phyloP scores from a whole-genome alignment of 2,329 filamentous ascomycete species.

The Myriosclerotinia curreyana region DNA sequence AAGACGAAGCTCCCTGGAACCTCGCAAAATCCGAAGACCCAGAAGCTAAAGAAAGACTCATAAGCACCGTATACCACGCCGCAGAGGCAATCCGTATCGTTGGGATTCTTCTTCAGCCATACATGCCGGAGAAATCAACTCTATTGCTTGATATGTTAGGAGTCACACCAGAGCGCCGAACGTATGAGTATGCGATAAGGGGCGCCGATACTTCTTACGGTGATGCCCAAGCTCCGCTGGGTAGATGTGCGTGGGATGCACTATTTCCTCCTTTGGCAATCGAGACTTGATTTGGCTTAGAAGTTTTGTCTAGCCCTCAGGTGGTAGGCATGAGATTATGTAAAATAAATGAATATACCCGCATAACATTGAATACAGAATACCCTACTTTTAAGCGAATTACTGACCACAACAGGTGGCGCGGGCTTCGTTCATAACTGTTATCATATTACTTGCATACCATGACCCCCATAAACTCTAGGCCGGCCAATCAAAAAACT shows the following conservation, averaged over 20 bases:
- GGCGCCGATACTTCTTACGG: conserved; percentile 72
- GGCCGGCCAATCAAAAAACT: not conserved
- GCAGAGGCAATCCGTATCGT: conserved; percentile 75
- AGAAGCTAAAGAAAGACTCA: conserved; percentile 37
- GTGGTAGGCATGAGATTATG: not conserved
- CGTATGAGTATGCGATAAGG: conserved; percentile 58
- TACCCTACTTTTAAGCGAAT: not conserved
- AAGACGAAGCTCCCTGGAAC: conserved; percentile 66
- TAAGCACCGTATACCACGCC: conserved; percentile 64
- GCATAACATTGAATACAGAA: not conserved
- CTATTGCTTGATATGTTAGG: conserved; percentile 74
- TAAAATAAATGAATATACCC: conserved; percentile 3
- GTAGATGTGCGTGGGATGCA: conserved; percentile 43
- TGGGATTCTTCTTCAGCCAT: conserved; percentile 84
- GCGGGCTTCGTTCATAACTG: not conserved
- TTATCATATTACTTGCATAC: not conserved
- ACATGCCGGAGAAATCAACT: conserved; percentile 77
- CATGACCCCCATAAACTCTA: not conserved
- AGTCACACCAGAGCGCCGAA: conserved; percentile 61
- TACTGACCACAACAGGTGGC: not conserved
- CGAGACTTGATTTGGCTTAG: conserved; percentile 39
- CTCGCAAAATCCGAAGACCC: conserved; percentile 42
- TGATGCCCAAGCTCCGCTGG: conserved; percentile 31
- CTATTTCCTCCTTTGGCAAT: conserved; percentile 53
- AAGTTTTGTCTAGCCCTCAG: not conserved